Base-by-base conservation (phyloP, 2,329 filamentous ascomycete genomes). In the Aureobasidium sp. region DNA sequence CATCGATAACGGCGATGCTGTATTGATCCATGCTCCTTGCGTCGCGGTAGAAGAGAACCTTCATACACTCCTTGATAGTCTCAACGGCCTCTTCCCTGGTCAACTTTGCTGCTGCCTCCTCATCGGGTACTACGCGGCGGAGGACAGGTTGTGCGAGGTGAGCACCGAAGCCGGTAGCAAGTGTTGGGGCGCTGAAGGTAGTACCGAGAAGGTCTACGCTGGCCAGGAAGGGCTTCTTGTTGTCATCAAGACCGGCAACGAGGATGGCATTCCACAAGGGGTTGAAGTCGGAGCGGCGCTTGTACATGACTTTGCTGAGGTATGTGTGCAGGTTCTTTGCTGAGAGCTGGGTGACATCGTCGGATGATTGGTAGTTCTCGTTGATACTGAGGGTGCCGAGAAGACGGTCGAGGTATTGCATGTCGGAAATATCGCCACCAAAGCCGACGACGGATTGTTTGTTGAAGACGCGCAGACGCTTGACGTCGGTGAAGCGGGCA, bases 251-350 rank as follows among this genome's bases (percentile, higher is more conserved):
- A 29, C 94, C 94, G 57, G 89, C 93, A 58, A 99, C 90, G 48
- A 99, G 84, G 64, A 99, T 80, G 73, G 92, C 88, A 79, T 97
- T 99, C 94, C 94, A 99, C 65, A 99, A 84, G 12, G 94, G 94
- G 79, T 99, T 90, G 82, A 99, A 95, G 74, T 96, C 90, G 72
- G 88, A 91, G 71, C 94, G 91, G 68, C 94, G 90, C 78, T 88
- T 87, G 84, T 99, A 99, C 77, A 99, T 86, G 68, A 97, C 88
- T 81, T 97, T 97, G 71, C 90, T 84, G 63, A 99, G 86, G 79
- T 97, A 99, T 75, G 89, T 95, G 83, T 97, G 93, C 67, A 99
- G 85, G 79, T 97, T 97, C 76, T 90, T 89, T 62, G 94, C 94
- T 75, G 89, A 91, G 71, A 99, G 87, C 68, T 71, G 66, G 39